Evolutionary conservation across 192 early-diverging fungal genomes (phyloP).

Genomic region (Piromyces finnis): DNA sequence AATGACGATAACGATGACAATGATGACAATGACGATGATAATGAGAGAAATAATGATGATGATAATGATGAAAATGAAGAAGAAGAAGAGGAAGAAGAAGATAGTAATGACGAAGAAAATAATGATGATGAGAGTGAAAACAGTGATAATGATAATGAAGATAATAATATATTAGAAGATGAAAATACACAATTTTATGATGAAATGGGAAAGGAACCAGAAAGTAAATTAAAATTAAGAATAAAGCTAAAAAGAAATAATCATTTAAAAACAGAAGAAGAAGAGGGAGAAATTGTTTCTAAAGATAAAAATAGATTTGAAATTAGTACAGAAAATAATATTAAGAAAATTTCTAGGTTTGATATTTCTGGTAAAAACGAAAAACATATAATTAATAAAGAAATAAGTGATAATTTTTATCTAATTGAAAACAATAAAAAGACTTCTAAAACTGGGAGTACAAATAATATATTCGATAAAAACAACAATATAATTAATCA

Average conservation of each 20-base stretch:
- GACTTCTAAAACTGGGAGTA: neutral
- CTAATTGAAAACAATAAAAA: neutral
- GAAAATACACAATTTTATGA: constrained; percentile 8
- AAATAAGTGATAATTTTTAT: too few relatives aligned
- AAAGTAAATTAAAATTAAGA: neutral
- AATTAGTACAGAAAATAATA: neutral
- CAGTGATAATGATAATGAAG: constrained; percentile 3
- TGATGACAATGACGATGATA: constrained; percentile 2
- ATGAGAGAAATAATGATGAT: constrained; percentile 10
- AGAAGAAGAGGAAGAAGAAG: constrained; percentile 3
- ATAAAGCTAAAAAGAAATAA: neutral
- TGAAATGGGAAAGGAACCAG: constrained; percentile 9
- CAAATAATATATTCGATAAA: neutral
- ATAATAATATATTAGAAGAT: constrained; percentile 7
- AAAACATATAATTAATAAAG: too few relatives aligned
- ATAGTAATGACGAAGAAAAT: constrained; percentile 5
- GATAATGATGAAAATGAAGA: constrained; percentile 5
- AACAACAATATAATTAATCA: neutral
- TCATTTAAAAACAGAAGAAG: neutral
- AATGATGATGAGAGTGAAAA: constrained; percentile 3
- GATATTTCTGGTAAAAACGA: too few relatives aligned
- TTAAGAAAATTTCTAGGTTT: too few relatives aligned
- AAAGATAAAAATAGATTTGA: neutral
- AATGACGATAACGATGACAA: neutral
- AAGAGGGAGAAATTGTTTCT: neutral